phyloP scores from a whole-genome alignment of 2,329 filamentous ascomycete genomes.

The Fonsecaea pedrosoi region DNA sequence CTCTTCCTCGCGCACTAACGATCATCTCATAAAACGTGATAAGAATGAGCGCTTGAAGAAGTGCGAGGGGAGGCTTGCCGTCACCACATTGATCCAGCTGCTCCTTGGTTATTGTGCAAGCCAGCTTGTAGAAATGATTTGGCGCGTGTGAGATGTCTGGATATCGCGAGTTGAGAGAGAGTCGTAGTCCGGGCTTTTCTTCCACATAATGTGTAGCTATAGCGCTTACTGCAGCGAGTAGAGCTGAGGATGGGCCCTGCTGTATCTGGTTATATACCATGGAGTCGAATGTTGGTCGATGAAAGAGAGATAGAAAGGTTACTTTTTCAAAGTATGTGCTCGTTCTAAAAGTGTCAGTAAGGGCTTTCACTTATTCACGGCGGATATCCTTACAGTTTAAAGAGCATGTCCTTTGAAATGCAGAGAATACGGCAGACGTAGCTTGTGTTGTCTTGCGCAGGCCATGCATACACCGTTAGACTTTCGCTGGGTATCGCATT shows the following conservation, averaged over 20 bases:
- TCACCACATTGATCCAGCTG: conserved; percentile 16
- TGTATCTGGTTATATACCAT: conserved; percentile 11
- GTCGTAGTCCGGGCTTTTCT: background rate
- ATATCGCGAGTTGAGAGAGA: background rate
- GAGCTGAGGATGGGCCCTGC: background rate
- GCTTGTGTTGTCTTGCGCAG: conserved; percentile 2
- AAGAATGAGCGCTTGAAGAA: conserved; percentile 16
- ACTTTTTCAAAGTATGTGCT: conserved; percentile 16
- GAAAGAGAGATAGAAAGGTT: conserved; percentile 18
- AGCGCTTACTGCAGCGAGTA: conserved; percentile 15
- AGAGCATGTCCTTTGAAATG: conserved; percentile 5
- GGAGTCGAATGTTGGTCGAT: conserved; percentile 10
- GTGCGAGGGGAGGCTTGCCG: conserved; percentile 9
- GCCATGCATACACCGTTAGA: background rate
- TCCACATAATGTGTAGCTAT: conserved; percentile 14
- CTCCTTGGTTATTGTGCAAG: conserved; percentile 7
- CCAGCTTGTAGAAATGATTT: conserved; percentile 11
- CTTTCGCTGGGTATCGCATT: background rate
- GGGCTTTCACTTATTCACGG: background rate
- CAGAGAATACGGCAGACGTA: conserved; percentile 7
- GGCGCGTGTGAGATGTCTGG: conserved; percentile 4
- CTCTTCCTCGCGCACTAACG: conserved; percentile 9
- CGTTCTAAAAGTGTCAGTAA: conserved; percentile 1
- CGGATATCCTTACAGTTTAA: conserved; percentile 3
- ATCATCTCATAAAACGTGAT: conserved; percentile 17